These are phyloP conservation scores for Rhodosporidiobolus sp. DNA, from an alignment of 768 basidiomycete species.

Conservation along the genomic window DNA sequence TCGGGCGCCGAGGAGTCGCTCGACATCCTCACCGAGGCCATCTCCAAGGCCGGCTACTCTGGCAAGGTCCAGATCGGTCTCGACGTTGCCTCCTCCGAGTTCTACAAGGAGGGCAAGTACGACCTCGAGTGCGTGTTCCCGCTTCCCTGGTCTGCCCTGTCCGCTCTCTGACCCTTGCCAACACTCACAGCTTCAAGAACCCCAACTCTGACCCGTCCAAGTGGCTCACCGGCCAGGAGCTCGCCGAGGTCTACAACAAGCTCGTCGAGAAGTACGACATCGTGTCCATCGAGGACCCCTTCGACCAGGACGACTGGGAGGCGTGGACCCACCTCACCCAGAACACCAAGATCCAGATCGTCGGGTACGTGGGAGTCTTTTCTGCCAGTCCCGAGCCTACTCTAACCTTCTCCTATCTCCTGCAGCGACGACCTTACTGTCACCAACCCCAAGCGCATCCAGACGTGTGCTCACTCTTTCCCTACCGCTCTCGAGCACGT, in stretches of 20 bases:
- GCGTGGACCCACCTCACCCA: slow-evolving; percentile 91
- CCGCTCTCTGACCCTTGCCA: background rate
- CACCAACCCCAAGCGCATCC: slow-evolving; percentile 94
- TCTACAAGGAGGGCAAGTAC: slow-evolving; percentile 99
- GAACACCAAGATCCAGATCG: slow-evolving; percentile 63
- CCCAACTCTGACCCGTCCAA: slow-evolving; percentile 97
- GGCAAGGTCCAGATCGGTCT: slow-evolving; percentile 98
- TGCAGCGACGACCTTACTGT: slow-evolving; percentile 82
- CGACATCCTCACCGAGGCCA: slow-evolving; percentile 87
- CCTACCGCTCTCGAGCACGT: background rate
- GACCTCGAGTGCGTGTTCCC: slow-evolving; percentile 63
- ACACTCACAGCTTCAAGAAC: slow-evolving; percentile 74
- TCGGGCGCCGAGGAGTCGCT: slow-evolving; percentile 95
- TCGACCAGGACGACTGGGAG: slow-evolving; percentile 99
- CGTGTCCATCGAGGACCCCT: slow-evolving; percentile 87
- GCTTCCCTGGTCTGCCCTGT: background rate
- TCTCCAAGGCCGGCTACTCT: slow-evolving; percentile 96
- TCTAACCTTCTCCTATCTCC: background rate
- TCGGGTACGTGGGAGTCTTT: slow-evolving; percentile 37
- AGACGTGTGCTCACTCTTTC: slow-evolving; percentile 58
- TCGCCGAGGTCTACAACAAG: slow-evolving; percentile 83
- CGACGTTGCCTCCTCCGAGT: slow-evolving; percentile 91
- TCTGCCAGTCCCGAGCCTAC: no score
- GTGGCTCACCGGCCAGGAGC: slow-evolving; percentile 87
- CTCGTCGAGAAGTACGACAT: slow-evolving; percentile 94